These are phyloP conservation scores for Acanthamoeba lenticulata DNA, from an alignment of 208 protist genomes.

Conservation along the genomic window DNA sequence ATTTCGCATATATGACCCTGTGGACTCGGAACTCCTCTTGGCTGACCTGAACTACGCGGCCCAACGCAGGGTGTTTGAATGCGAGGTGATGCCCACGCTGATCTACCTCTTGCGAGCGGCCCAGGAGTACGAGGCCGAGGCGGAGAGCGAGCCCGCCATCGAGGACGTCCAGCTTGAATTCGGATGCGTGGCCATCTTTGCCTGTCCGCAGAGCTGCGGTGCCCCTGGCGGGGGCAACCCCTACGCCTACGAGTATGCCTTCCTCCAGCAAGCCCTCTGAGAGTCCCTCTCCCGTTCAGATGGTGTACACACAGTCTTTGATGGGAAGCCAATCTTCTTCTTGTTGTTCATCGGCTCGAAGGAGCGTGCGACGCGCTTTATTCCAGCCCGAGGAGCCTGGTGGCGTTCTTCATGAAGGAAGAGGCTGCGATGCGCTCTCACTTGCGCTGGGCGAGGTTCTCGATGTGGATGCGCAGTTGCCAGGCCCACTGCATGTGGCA, in stretches of 20 bases:
- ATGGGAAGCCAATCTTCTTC: too few species aligned
- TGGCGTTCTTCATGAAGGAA: too few species aligned
- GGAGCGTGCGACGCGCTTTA: too few species aligned
- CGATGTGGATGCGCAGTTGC: constrained; percentile 10
- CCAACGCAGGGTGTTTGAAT: neutral
- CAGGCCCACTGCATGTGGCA: constrained; percentile 56
- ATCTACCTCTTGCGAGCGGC: neutral
- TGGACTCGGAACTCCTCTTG: neutral
- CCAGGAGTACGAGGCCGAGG: neutral
- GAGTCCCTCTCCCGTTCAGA: too few species aligned
- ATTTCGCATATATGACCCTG: neutral
- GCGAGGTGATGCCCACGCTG: constrained; percentile 13
- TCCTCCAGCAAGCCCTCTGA: neutral
- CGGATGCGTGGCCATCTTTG: neutral
- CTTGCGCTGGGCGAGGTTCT: neutral
- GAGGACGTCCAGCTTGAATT: constrained; percentile 3
- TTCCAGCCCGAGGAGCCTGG: too few species aligned
- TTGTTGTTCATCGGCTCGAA: too few species aligned
- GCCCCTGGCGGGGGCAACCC: neutral
- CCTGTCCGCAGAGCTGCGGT: neutral
- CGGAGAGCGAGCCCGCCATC: neutral
- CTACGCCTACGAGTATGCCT: constrained; percentile 2
- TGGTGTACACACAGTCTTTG: too few species aligned
- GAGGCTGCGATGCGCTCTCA: neutral
- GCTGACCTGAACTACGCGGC: too few species aligned